These are phyloP conservation scores for Colletotrichum australisinense DNA, from an alignment of 2,329 filamentous ascomycete genomes.

Conservation along the genomic window DNA sequence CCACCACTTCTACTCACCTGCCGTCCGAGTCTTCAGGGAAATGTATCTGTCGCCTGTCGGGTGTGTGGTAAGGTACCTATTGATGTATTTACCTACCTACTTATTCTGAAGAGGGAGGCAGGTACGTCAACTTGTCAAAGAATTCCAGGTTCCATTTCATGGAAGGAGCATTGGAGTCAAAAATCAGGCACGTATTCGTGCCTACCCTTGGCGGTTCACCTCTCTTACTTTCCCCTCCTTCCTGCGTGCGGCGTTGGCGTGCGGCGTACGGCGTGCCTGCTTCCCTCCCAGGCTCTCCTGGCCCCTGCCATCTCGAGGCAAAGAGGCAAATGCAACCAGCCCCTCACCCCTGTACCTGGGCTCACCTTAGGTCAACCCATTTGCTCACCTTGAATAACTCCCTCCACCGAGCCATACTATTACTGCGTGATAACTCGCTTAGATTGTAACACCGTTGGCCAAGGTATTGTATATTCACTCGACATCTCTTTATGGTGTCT, in stretches of 20 bases:
- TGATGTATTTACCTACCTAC: no score
- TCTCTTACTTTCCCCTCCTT: conserved; percentile 1
- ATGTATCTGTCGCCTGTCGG: no score
- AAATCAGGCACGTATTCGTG: background rate
- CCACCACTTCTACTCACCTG: background rate
- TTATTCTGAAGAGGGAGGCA: background rate
- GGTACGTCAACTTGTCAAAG: background rate
- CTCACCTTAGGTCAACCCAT: background rate
- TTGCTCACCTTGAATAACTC: background rate
- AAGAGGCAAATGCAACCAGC: background rate
- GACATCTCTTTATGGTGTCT: background rate
- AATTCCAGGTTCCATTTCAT: no score
- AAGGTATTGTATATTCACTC: background rate
- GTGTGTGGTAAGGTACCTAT: no score
- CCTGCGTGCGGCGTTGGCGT: no score
- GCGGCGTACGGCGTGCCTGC: background rate
- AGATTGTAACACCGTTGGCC: background rate
- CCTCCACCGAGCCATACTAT: background rate
- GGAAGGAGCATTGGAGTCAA: background rate
- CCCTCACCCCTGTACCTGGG: background rate
- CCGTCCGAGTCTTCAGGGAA: no score
- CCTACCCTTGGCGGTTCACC: background rate
- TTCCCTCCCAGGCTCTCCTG: background rate
- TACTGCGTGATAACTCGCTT: no score
- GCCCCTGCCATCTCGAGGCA: background rate